Base-by-base conservation (phyloP, 164 flowering plant species). In the Paratinospora sagittata region DNA sequence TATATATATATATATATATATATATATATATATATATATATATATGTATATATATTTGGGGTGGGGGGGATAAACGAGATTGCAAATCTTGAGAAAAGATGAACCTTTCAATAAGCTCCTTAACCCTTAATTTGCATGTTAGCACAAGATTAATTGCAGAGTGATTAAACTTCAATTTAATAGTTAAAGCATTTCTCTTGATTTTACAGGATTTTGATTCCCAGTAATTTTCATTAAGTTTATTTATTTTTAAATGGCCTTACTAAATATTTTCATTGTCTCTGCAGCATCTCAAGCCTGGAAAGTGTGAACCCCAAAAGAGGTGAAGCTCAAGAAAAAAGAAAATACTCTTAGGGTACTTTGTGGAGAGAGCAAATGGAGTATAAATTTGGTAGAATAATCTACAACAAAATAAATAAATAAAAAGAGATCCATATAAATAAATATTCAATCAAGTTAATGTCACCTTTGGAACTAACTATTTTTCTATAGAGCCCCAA, bases 261-360 rank as follows among this genome's bases (percentile, higher is more conserved):
- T 10, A 49, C 57, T 12, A 49, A 12, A 36, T 49, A 49, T 6
- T 49, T 6, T 49, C 16, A 10, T 49, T 49, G 16, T 49, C 57
- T 49, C 16, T 49, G 57, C 57, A 49, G 57, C 57, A 49, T 49
- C 57, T 49, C 57, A 49, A 49, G 57, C 57, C 57, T 49, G 57
- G 57, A 49, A 49, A 13, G 57, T 49, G 19, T 49, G 19, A 49
- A 19, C 57, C 57, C 7, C 45, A 41, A 41, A 41, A 41, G 45
- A 12, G 45, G 1, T 41, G 45, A 12, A 41, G 45, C 45, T 8
- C 45, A 8, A 41, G 11, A 49, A 17, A 4, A 14, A 1, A 19
- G 21, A 52, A 52, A 52, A 19, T 16, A n/a, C 60, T 3, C 21
- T 41, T 41, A 41, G 13, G 9, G 45, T 41, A 30, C 34, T 41